Evolutionary conservation across 2,329 filamentous ascomycete species (phyloP).

Genomic region (Dactylellina cionopaga): DNA sequence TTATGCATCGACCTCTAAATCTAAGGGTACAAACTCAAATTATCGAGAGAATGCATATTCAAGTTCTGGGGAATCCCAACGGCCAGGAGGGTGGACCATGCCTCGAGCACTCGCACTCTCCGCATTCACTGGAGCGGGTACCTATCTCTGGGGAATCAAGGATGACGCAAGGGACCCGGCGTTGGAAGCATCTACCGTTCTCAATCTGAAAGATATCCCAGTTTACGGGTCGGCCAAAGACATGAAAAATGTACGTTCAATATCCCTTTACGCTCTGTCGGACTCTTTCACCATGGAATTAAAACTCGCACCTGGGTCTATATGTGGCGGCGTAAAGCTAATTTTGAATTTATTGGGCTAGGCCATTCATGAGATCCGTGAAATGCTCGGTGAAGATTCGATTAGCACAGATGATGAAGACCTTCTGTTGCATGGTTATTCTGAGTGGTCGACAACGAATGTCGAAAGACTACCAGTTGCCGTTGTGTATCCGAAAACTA

Average conservation of each 20-base stretch:
- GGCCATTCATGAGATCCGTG: conserved; percentile 69
- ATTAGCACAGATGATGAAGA: conserved; percentile 73
- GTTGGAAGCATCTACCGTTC: conserved; percentile 52
- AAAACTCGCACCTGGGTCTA: not conserved
- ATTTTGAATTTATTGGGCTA: conserved; percentile 56
- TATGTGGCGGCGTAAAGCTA: not conserved
- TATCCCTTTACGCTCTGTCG: not conserved
- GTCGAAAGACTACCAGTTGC: conserved; percentile 71
- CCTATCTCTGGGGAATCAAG: conserved; percentile 51
- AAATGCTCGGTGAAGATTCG: conserved; percentile 65
- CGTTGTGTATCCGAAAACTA: conserved; percentile 72
- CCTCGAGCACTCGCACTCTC: conserved; percentile 45
- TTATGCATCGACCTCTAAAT: conserved; percentile 28
- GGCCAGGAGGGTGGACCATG: conserved; percentile 40
- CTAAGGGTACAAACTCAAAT: conserved; percentile 10
- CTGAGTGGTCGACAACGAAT: conserved; percentile 73
- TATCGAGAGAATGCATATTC: conserved; percentile 15
- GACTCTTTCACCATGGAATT: not conserved
- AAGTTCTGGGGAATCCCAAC: conserved; percentile 4
- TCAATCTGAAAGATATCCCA: conserved; percentile 51
- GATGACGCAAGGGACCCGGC: conserved; percentile 32
- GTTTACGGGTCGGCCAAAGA: conserved; percentile 53
- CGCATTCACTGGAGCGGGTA: conserved; percentile 51
- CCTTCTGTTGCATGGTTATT: conserved; percentile 72
- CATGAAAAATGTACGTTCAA: conserved; percentile 53